Base-by-base conservation (phyloP, 805 yeast genomes). In the Nakazawaea wickerhamii region DNA sequence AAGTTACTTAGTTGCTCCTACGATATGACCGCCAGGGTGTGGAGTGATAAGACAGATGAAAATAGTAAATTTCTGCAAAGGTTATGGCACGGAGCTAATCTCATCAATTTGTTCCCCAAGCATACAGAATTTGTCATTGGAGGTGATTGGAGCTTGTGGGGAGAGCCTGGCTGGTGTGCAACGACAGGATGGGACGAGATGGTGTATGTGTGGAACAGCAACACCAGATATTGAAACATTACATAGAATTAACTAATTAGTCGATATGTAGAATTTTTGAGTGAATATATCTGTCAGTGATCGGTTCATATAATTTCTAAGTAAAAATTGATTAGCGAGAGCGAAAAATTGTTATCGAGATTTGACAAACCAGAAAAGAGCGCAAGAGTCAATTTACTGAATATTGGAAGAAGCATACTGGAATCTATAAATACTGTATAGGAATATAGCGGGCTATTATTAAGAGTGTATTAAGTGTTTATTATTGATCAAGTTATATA, bases 161-260 rank as follows among this genome's bases (percentile, higher is more conserved):
- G 98, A 3, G 81, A 80, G 51, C 95, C 93, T 1, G 97, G 97
- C 1, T 90, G 93, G 89, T 89, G 84, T 14, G 95, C 93, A 8
- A 81, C 96, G 13, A 82, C 90, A 0, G 96, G 96, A 2, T 91
- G 96, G 96, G 99, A 91, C 65, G 95, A 91, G 56, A 88, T 87
- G 84, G 81, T 89, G 5, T 82, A 84, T 57, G 74, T 93, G 6
- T 93, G 95, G 95, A 89, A 84, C 51, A 77, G 85, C 1, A 73
- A 76, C 19, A 46, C 48, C 37, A 36, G n/a, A 23, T 34, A 43
- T 27, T 18, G 20, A 10, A 2, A 19, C n/a, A n/a, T n/a, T n/a
- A n/a, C n/a, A n/a, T n/a, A n/a, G n/a, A 28, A 10, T 2, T 28
- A 13, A n/a, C 27, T 25, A n/a, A n/a, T n/a, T n/a, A n/a, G n/a